Percentiles rank a stretch among this genome's conserved stretches.
Conservation (phyloP, 2,329 filamentous ascomycete species). For the Cordyceps fumosorosea region DNA sequence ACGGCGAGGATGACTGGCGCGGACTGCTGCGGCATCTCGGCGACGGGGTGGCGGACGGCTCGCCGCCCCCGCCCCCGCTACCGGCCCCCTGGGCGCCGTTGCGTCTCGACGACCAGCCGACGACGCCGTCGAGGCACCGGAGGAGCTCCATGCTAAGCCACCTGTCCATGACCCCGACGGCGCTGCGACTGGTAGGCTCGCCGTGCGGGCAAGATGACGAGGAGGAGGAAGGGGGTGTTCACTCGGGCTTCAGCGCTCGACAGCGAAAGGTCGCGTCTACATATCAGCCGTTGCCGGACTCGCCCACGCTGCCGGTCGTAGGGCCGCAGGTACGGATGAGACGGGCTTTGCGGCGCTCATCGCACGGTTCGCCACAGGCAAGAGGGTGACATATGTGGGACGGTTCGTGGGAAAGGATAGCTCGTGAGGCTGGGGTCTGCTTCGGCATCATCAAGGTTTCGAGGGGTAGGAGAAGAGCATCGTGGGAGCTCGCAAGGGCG, state of each 20-base stretch:
- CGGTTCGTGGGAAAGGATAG: too few relatives aligned
- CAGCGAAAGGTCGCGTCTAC: not conserved
- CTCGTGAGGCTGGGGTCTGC: too few relatives aligned
- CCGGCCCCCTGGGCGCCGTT: not conserved
- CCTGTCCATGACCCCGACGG: not conserved
- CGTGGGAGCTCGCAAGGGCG: too few relatives aligned
- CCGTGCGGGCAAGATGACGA: not conserved
- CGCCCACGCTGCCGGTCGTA: constrained; percentile 7
- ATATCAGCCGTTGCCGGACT: constrained; percentile 4
- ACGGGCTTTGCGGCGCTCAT: not conserved
- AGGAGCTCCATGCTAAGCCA: not conserved
- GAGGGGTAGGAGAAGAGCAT: too few relatives aligned
- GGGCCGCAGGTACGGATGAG: not conserved
- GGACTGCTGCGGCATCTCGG: constrained; percentile 2
- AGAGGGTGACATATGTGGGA: too few relatives aligned
- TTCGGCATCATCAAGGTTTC: too few relatives aligned
- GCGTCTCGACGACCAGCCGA: not conserved
- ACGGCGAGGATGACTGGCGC: not conserved
- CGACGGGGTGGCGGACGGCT: not conserved
- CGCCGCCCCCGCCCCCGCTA: not conserved
- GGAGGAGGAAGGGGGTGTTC: not conserved
- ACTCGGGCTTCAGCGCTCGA: not conserved
- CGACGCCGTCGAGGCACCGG: not conserved
- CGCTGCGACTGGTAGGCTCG: not conserved
- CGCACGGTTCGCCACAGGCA: not conserved